Conservation (phyloP, 441 rosid genomes). For the Eugenia klotzschiana region DNA sequence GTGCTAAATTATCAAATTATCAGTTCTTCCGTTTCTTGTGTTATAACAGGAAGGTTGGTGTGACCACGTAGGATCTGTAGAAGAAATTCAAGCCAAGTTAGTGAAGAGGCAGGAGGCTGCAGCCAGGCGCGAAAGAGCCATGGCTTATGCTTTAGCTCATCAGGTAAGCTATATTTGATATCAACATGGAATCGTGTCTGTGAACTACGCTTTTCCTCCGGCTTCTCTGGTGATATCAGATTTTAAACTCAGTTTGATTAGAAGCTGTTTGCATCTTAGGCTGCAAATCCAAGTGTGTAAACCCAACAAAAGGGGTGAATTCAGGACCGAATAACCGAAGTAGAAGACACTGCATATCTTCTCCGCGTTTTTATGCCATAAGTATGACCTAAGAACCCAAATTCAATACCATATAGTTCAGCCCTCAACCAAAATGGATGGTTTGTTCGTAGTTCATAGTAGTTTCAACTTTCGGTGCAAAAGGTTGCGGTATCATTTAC, state of each 20-base stretch:
- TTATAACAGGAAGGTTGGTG: constrained; percentile 89
- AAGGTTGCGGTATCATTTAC: not conserved
- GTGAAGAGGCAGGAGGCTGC: constrained; percentile 94
- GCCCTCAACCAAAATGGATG: not conserved
- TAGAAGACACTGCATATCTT: not conserved
- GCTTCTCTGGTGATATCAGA: not conserved
- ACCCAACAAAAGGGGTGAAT: not conserved
- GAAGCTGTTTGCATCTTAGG: not conserved
- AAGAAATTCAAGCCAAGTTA: constrained; percentile 85
- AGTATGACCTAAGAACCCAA: not conserved
- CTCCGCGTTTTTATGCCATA: not conserved
- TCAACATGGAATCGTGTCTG: not conserved
- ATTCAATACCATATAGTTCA: not conserved
- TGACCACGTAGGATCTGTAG: constrained; percentile 85
- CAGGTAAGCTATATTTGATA: constrained; percentile 36
- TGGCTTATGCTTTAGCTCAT: constrained; percentile 97
- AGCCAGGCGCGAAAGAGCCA: constrained; percentile 95
- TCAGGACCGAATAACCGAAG: not conserved
- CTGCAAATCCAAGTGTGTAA: not conserved
- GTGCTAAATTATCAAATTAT: not conserved
- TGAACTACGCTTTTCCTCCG: not conserved
- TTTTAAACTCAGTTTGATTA: not conserved
- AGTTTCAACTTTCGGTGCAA: not conserved
- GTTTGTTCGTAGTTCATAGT: not conserved
- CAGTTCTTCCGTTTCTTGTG: constrained; percentile 4